Conservation (phyloP, 1,284 basidiomycete species). For the Boletus semigastroideus region DNA sequence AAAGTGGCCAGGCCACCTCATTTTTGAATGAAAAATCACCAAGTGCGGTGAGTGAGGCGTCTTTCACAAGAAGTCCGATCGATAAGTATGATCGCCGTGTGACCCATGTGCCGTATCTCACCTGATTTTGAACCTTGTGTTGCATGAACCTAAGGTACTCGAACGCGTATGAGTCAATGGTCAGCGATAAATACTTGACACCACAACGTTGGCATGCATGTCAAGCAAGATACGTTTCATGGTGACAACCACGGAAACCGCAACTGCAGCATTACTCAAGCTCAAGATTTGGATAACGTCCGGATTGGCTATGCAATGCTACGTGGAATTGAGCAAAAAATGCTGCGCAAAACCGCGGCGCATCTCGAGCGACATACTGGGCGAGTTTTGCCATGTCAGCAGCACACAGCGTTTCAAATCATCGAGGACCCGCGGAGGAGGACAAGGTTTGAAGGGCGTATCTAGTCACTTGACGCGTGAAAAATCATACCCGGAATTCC, state of each 20-base stretch:
- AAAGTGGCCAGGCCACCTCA: conserved; percentile 9
- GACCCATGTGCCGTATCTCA: conserved; percentile 10
- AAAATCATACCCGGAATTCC: background rate
- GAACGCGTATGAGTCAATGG: background rate
- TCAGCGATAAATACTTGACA: background rate
- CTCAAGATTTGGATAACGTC: background rate
- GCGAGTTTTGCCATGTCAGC: conserved; percentile 14
- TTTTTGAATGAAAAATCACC: conserved; percentile 29
- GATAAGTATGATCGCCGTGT: conserved; percentile 28
- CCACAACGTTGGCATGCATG: background rate
- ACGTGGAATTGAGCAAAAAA: background rate
- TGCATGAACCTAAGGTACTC: conserved; percentile 14
- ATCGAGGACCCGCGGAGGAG: conserved; percentile 29
- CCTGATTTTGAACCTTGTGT: conserved; percentile 13
- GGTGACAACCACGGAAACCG: too few relatives aligned
- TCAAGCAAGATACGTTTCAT: background rate
- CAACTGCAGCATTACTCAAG: background rate
- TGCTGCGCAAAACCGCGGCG: background rate
- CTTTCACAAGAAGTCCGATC: conserved; percentile 18
- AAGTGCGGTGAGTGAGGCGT: conserved; percentile 13
- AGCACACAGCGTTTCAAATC: conserved; percentile 16
- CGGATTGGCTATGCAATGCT: background rate
- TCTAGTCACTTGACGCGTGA: conserved; percentile 7
- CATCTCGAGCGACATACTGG: background rate
- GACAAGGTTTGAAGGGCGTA: conserved; percentile 5